A percentile compares a stretch with the other conserved stretches of the same genome.
Evolutionary conservation across 768 basidiomycete species (phyloP).

Genomic region (Suillus lakei): DNA sequence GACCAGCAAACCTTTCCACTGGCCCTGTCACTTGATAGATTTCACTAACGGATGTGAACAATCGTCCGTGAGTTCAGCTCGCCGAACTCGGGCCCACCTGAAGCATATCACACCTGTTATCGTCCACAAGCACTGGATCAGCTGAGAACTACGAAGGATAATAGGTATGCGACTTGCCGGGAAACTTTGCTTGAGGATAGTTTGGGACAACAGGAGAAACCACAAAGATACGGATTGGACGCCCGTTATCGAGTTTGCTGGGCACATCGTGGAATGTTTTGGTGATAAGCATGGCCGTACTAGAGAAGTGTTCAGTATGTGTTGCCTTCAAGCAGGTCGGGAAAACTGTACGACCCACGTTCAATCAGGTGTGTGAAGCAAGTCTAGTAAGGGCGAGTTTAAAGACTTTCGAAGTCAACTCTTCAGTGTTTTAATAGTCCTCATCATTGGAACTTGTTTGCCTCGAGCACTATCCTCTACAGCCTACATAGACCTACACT

Average conservation of each 20-base stretch:
- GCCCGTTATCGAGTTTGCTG: constrained; percentile 64
- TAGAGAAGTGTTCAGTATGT: neutral
- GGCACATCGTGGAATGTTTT: constrained; percentile 80
- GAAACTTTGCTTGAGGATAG: constrained; percentile 91
- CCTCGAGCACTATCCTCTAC: neutral
- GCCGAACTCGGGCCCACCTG: constrained; percentile 49
- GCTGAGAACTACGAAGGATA: neutral
- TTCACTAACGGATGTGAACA: constrained; percentile 56
- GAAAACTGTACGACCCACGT: neutral
- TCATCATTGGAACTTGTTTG: neutral
- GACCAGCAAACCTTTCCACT: constrained; percentile 89
- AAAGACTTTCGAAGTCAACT: neutral
- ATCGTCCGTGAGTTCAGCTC: neutral
- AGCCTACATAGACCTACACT: neutral
- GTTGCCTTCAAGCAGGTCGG: neutral
- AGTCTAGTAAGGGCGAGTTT: neutral
- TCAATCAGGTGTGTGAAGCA: constrained; percentile 2
- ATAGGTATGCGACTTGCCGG: constrained; percentile 51
- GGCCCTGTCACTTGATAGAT: constrained; percentile 98
- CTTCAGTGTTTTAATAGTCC: neutral
- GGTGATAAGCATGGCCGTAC: constrained; percentile 77
- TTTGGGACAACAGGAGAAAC: constrained; percentile 79
- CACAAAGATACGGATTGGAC: constrained; percentile 80
- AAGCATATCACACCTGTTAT: constrained; percentile 76
- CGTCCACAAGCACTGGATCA: neutral